These are phyloP conservation scores for Pugionium dolabratum DNA, from an alignment of 345 rosid species.

Conservation along the genomic window DNA sequence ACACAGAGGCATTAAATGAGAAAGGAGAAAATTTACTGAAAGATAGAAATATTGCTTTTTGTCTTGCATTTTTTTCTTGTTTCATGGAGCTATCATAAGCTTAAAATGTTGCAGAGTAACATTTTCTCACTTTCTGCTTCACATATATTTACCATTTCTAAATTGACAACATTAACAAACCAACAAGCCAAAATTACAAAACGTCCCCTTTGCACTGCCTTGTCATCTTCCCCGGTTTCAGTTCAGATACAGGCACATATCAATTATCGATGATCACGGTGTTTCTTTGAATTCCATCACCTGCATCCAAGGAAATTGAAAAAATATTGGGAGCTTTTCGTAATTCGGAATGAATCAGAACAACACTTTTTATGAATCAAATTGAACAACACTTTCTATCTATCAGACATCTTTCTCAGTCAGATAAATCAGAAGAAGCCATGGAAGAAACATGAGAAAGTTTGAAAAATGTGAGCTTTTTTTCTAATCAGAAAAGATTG, in stretches of 20 bases:
- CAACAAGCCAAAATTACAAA: constrained; percentile 35
- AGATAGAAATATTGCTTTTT: constrained; percentile 7
- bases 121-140: constrained; percentile 33
- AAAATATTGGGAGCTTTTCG: not conserved
- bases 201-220: constrained; percentile 19
- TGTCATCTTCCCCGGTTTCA: constrained; percentile 36
- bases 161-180: constrained; percentile 38
- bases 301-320: constrained; percentile 26
- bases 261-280: constrained; percentile 25
- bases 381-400: not conserved
- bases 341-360: not conserved
- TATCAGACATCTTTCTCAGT: constrained; percentile 9
- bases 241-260: constrained; percentile 24
- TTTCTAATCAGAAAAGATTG: not conserved
- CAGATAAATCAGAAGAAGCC: constrained; percentile 15
- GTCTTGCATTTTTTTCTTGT: constrained; percentile 9
- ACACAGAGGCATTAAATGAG: not conserved
- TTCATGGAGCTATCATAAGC: constrained; percentile 18
- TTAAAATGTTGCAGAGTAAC: constrained; percentile 34
- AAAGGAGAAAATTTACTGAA: not conserved
- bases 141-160: constrained; percentile 34
- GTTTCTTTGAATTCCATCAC: constrained; percentile 46
- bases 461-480: not conserved
- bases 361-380: not conserved
- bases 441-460: not conserved